Evolutionary conservation across 2,329 filamentous ascomycete genomes (phyloP), one percentile per base, ranked within the genome.

Genomic region (Pseudocercospora musae): DNA sequence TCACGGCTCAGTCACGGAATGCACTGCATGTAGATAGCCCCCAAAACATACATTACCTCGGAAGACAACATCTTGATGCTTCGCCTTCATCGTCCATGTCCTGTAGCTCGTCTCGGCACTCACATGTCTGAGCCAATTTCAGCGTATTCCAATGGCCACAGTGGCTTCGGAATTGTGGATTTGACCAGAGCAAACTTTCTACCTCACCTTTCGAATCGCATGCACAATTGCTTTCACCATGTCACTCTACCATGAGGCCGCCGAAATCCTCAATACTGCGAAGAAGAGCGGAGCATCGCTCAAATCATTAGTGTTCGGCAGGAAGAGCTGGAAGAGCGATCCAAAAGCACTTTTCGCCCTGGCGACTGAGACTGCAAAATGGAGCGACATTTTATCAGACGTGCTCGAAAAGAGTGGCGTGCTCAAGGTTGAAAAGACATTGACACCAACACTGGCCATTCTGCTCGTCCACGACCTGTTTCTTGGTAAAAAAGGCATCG

Each of bases 231-330:
- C 48, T 31, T 3, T 29, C 50, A 64, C 46, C 44, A 98, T 98
- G 94, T 96, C 93, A 53, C 88, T 99, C 60, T 99, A 99, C 76
- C 90, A 96, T 75, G 95, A 98, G 80, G 90, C 93, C 6, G 92
- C 90, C 3, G 83, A 87, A 13, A 81, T 97, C 37, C 79, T 99
- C 60, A 84, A 84, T 3, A 84, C 83, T 6, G 78, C 87, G 2
- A 79, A 85, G 0, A 84, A 85, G n/a, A 78, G 82, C 2, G 88
- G 89, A n/a, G 92, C 91, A 18, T 96, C 91, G 25, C 83, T 98
- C 66, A 96, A 96, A 77, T 91, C 92, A 7, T 84, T 91, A 37
- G 86, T 98, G 49, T 98, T 95, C 76, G 82, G 78, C 62, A 88
- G 87, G 64, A 89, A 89, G 70, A 81, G 83, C 7, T 78, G 92